Percentiles rank a stretch among this genome's conserved stretches.
These are phyloP conservation scores for Fusarium dimerum DNA, from an alignment of 2,329 filamentous ascomycete species.

Conservation along the genomic window DNA sequence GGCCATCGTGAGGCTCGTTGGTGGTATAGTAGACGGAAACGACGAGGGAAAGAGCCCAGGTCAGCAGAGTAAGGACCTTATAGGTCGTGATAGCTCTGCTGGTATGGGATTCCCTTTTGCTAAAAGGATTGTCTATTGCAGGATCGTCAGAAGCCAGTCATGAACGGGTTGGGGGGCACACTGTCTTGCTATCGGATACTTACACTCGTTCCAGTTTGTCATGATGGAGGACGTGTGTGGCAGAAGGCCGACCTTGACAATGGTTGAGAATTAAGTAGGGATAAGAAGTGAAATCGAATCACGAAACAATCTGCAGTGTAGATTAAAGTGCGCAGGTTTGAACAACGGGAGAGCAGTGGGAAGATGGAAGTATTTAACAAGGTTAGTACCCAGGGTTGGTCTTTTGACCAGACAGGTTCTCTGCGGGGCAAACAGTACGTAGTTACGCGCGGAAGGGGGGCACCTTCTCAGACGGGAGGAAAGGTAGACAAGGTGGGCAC, in stretches of 20 bases:
- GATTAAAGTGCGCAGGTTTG: background rate
- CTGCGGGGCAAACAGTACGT: conserved; percentile 21
- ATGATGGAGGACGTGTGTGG: conserved; percentile 19
- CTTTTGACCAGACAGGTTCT: conserved; percentile 2
- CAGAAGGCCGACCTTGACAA: background rate
- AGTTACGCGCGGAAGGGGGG: too few species aligned
- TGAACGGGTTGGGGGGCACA: background rate
- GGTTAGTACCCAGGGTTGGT: background rate
- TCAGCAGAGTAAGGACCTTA: conserved; percentile 72
- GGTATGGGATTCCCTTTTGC: conserved; percentile 66
- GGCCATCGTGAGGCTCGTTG: conserved; percentile 63
- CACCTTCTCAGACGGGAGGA: too few species aligned
- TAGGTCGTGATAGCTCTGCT: conserved; percentile 65
- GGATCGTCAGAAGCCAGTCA: conserved; percentile 9
- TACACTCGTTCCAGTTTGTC: conserved; percentile 34
- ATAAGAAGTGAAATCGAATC: conserved; percentile 2
- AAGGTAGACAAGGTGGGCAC: too few species aligned
- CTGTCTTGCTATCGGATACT: conserved; percentile 3
- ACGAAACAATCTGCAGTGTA: background rate
- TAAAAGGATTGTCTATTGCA: conserved; percentile 71
- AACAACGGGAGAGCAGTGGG: background rate
- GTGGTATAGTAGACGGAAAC: conserved; percentile 74
- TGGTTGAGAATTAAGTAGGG: conserved; percentile 1
- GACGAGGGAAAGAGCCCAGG: conserved; percentile 74
- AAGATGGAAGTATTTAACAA: conserved; percentile 28